These are phyloP conservation scores for Kingdonia uniflora DNA, from an alignment of 164 flowering plant species.

Conservation along the genomic window DNA sequence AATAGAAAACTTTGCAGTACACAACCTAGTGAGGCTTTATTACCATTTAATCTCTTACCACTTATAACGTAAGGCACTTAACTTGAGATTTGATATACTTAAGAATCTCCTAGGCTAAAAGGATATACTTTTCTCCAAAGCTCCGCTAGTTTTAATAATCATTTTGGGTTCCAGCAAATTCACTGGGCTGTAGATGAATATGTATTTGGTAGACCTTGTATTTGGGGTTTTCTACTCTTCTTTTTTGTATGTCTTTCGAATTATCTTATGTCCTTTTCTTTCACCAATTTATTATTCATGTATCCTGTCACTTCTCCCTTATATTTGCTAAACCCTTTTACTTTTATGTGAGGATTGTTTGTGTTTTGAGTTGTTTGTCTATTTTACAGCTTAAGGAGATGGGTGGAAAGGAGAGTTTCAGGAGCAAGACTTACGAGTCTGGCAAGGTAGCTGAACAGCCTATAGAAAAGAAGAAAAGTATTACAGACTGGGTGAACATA, in stretches of 20 bases:
- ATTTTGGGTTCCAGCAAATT: too few relatives aligned
- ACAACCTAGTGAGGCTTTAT: too few relatives aligned
- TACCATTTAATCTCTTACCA: too few relatives aligned
- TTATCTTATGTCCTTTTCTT: background rate
- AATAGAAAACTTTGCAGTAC: too few relatives aligned
- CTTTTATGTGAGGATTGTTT: too few relatives aligned
- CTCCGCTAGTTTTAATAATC: too few relatives aligned
- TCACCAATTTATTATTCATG: background rate
- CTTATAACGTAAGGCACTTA: too few relatives aligned
- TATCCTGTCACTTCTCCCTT: background rate
- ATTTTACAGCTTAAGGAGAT: slow-evolving; percentile 78
- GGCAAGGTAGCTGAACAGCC: slow-evolving; percentile 44
- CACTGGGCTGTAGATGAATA: too few relatives aligned
- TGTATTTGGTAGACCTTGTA: too few relatives aligned
- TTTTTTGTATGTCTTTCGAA: background rate
- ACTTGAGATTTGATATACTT: too few relatives aligned
- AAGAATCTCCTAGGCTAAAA: too few relatives aligned
- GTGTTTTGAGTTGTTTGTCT: background rate
- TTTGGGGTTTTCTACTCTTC: background rate
- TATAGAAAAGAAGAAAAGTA: slow-evolving; percentile 71
- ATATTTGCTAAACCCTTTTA: background rate
- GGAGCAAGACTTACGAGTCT: slow-evolving; percentile 44
- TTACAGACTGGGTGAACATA: slow-evolving; percentile 70
- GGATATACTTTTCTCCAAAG: too few relatives aligned
- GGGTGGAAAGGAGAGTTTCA: slow-evolving; percentile 40